phyloP scores from a whole-genome alignment of 495 filamentous ascomycete species.

The Articulospora tetracladia region DNA sequence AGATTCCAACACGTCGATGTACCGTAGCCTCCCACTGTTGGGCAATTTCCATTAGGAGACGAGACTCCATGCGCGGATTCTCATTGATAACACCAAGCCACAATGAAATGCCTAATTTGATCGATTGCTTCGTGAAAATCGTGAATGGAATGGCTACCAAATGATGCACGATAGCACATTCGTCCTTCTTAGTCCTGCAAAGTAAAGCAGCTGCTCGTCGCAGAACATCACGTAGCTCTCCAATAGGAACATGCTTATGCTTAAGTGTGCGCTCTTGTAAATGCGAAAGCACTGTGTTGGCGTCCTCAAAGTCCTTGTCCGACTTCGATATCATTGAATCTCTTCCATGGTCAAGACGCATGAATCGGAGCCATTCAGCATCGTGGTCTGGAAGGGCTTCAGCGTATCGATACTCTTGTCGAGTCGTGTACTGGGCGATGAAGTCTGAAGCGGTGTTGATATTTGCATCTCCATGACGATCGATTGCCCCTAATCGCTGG shows the following conservation, averaged over 20 bases:
- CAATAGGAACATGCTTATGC: conserved; percentile 62
- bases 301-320: conserved; percentile 48
- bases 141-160: conserved; percentile 88
- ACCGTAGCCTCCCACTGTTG: conserved; percentile 84
- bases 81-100: conserved; percentile 98
- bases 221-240: conserved; percentile 73
- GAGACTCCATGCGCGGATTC: conserved; percentile 81
- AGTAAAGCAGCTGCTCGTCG: conserved; percentile 80
- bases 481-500: conserved; percentile 75
- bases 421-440: conserved; percentile 93
- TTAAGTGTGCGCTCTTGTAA: conserved; percentile 64
- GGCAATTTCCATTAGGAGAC: conserved; percentile 76
- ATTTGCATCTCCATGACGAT: conserved; percentile 61
- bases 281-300: conserved; percentile 55
- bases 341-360: conserved; percentile 42
- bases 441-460: conserved; percentile 94
- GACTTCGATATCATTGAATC: conserved; percentile 32
- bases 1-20: conserved; percentile 71
- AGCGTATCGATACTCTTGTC: conserved; percentile 85
- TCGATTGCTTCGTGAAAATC: conserved; percentile 89
- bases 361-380: conserved; percentile 56
- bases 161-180: conserved; percentile 74
- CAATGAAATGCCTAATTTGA: conserved; percentile 90
- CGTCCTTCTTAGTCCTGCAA: conserved; percentile 67
- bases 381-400: conserved; percentile 63